These are phyloP conservation scores for Penicillium bovifimosum DNA, from an alignment of 495 filamentous ascomycete species.

Conservation along the genomic window DNA sequence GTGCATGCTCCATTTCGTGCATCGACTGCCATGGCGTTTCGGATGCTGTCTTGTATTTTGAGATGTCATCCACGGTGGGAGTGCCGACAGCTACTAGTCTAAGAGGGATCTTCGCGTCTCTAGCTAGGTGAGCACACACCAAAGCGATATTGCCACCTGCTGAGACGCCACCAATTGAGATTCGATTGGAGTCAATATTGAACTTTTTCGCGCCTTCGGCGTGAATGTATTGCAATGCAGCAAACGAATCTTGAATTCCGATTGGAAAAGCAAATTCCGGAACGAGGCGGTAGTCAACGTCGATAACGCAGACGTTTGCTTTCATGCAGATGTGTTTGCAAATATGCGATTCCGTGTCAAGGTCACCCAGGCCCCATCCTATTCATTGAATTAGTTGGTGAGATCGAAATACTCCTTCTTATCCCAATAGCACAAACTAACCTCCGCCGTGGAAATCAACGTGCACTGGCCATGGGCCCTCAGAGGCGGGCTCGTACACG, in stretches of 20 bases:
- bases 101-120: slow-evolving; percentile 31
- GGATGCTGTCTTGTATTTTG: too few species aligned
- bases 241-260: slow-evolving; percentile 29
- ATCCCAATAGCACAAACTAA: too few species aligned
- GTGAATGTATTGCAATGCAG: too few species aligned
- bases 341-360: slow-evolving; percentile 32
- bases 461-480: too few species aligned
- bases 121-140: slow-evolving; percentile 41
- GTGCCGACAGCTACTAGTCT: too few species aligned
- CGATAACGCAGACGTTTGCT: slow-evolving; percentile 37
- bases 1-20: too few species aligned
- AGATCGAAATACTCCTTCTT: too few species aligned
- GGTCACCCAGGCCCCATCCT: slow-evolving; percentile 43
- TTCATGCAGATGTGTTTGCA: slow-evolving; percentile 42
- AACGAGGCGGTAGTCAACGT: slow-evolving; percentile 34
- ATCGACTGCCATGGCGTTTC: too few species aligned
- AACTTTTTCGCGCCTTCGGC: slow-evolving; percentile 7
- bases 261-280: slow-evolving; percentile 28
- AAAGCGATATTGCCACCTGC: slow-evolving; percentile 39
- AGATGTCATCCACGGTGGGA: too few species aligned
- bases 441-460: too few species aligned
- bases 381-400: too few species aligned
- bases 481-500: too few species aligned
- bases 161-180: slow-evolving; percentile 45
- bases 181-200: slow-evolving; percentile 44